Percentiles rank a stretch among this genome's conserved stretches.
phyloP scores from a whole-genome alignment of 2,329 filamentous ascomycete species.

The Pyrenochaeta sp. region DNA sequence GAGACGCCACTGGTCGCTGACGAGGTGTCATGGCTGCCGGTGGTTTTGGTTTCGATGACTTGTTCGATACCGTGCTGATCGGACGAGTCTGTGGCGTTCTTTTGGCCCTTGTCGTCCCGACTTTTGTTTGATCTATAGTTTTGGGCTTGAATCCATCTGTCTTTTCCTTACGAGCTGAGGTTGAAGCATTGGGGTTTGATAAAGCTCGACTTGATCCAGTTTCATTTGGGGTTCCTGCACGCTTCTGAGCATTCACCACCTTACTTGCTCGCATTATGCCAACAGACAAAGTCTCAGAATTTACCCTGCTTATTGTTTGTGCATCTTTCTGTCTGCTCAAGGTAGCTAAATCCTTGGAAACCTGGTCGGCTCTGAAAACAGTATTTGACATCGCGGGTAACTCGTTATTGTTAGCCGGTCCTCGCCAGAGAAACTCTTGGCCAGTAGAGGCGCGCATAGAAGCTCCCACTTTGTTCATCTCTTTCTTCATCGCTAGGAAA shows the following conservation, averaged over 20 bases:
- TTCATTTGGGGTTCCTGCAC: background rate
- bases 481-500: slow-evolving; percentile 12
- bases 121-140: background rate
- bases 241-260: background rate
- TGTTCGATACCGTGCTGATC: background rate
- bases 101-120: background rate
- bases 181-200: background rate
- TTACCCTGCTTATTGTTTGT: background rate
- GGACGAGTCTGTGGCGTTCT: slow-evolving; percentile 1
- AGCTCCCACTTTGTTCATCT: slow-evolving; percentile 12
- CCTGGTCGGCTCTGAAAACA: background rate
- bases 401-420: slow-evolving; percentile 10
- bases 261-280: background rate
- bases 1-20: background rate
- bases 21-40: background rate
- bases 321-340: background rate
- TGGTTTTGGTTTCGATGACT: background rate
- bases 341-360: background rate
- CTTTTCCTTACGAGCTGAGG: background rate
- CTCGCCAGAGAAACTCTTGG: slow-evolving; percentile 2
- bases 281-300: slow-evolving; percentile 5
- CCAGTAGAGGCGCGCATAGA: slow-evolving; percentile 17
- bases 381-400: slow-evolving; percentile 3
- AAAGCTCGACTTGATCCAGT: background rate
- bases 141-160: background rate